Evolutionary conservation across 1,139 yeast genomes (phyloP).

Genomic region (Protomyces inouyei): DNA sequence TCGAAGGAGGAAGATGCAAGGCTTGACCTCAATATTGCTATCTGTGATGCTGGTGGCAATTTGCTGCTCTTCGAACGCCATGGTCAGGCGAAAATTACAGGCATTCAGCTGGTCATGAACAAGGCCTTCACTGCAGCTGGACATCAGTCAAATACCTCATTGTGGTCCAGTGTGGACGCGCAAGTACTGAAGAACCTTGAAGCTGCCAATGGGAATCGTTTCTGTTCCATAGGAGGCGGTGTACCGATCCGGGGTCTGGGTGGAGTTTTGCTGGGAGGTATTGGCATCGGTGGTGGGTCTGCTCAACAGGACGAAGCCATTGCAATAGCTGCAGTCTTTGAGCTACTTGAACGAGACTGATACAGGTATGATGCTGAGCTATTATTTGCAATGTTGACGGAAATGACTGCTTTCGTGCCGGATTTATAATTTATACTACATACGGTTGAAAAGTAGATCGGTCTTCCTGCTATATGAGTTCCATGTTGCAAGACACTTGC

Average conservation of each 20-base stretch:
- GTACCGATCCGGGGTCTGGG: not conserved
- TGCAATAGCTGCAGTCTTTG: not conserved
- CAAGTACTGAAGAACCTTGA: not conserved
- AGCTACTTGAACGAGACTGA: too few species aligned
- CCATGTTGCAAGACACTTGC: too few species aligned
- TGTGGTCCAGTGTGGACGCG: not conserved
- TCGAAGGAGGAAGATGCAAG: not conserved
- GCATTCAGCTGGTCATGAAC: not conserved
- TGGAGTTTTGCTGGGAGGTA: not conserved
- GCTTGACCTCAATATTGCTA: not conserved
- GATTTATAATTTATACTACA: too few species aligned
- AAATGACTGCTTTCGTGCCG: too few species aligned
- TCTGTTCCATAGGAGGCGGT: not conserved
- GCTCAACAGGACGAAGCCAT: not conserved
- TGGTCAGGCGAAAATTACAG: not conserved
- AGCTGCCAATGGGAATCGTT: not conserved
- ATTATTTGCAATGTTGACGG: too few species aligned
- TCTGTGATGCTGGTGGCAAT: not conserved
- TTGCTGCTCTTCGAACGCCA: not conserved
- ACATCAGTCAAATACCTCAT: not conserved
- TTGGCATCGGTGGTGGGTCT: not conserved
- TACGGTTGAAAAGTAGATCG: too few species aligned
- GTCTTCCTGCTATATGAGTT: too few species aligned
- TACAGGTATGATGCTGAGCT: too few species aligned
- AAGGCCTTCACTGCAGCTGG: not conserved